Percentiles rank a stretch among this genome's conserved stretches.
phyloP scores from a whole-genome alignment of 2,329 filamentous ascomycete species.

The Penicillium sp. region DNA sequence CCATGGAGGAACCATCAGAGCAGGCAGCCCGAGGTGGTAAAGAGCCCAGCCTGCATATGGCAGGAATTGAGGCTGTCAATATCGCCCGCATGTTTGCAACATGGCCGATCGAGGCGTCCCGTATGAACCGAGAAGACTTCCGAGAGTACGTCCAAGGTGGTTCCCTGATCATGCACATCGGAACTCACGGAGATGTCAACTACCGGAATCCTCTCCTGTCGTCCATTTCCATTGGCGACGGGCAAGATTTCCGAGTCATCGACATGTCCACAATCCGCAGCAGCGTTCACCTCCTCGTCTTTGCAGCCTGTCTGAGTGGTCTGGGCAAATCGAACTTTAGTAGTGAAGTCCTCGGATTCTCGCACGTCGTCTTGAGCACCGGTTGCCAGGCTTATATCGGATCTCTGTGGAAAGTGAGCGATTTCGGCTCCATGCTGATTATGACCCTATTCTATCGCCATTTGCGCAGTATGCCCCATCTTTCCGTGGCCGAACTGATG shows the following conservation, averaged over 20 bases:
- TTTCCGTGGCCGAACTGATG: conserved; percentile 22
- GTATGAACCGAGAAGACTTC: conserved; percentile 27
- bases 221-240: conserved; percentile 31
- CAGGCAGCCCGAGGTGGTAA: conserved; percentile 6
- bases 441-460: conserved; percentile 32
- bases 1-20: conserved; percentile 6
- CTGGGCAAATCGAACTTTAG: conserved; percentile 28
- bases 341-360: conserved; percentile 32
- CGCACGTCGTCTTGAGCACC: conserved; percentile 32
- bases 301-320: conserved; percentile 33
- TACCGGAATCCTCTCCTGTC: conserved; percentile 29
- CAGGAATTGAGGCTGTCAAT: conserved; percentile 32
- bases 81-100: conserved; percentile 31
- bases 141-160: conserved; percentile 27
- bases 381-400: conserved; percentile 34
- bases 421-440: conserved; percentile 33
- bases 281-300: conserved; percentile 30
- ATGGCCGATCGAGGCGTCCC: conserved; percentile 33
- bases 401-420: conserved; percentile 31
- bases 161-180: conserved; percentile 30
- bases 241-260: conserved; percentile 31
- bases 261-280: conserved; percentile 30
- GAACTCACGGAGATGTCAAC: conserved; percentile 30
- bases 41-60: conserved; percentile 30
- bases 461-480: conserved; percentile 17